Base-by-base conservation (phyloP, 176 grass and related monocot species). In the sorghum (Sorghum bicolor) region DNA sequence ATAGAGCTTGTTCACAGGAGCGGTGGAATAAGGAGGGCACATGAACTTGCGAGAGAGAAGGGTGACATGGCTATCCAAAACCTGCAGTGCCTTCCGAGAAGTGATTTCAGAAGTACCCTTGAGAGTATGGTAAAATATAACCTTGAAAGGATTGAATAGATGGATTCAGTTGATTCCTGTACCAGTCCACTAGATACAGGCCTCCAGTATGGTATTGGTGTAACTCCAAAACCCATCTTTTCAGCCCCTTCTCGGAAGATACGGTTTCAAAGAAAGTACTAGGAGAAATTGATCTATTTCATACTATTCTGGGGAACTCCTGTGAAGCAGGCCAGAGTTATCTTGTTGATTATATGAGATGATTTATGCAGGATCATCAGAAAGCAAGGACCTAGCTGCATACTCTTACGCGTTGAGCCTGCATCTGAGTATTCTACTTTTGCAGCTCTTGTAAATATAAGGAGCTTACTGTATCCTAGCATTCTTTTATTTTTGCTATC, bases 81-180 rank as follows among this genome's bases (percentile, higher is more conserved):
- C 57, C 80, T 99, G 80, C 85, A 96, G 83, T 88, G 91, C 67
- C 88, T 99, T 82, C 96, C 91, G 2, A 44, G 86, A 37, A 86
- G 96, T 10, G 60, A 87, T 33, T 94, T 94, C 61, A 95, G 84
- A 76, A 92, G 72, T n/a, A 83, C 93, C 0, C 96, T 96, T 19
- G 85, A 99, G 85, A 91, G 82, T 25, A 80, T 96, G 67, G 87
- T 99, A 58, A 94, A 72, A 52, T 99, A 92, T 60, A 99, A 96
- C 72, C 96, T 99, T 44, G 85, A 98, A 66, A 91, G 93, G 85
- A 95, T 98, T 61, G 89, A 98, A 37, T 98, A 93, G 37, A 60
- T 29, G 15, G 31, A 48, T 79, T 70, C 53, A 81, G 6, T 67
- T 80, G 53, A 80, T 80, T 53, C 71, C 29, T 53, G 17, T 53